These are phyloP conservation scores for Wickerhamomyces silvicola DNA, from an alignment of 805 yeast species.

Conservation along the genomic window DNA sequence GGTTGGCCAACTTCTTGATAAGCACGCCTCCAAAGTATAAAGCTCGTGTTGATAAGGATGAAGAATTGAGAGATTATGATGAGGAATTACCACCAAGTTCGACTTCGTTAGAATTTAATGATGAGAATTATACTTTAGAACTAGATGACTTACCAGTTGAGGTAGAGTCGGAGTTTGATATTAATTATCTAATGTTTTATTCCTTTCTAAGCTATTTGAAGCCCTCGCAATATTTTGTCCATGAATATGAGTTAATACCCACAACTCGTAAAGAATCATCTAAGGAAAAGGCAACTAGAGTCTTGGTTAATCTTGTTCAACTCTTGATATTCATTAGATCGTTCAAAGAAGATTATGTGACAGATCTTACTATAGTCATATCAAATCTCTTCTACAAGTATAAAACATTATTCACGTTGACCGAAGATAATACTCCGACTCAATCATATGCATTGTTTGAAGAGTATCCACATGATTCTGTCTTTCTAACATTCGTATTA, in stretches of 20 bases:
- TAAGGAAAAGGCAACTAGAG: constrained; percentile 11
- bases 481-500: constrained; percentile 5
- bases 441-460: constrained; percentile 1
- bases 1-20: constrained; percentile 8
- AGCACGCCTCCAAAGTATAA: constrained; percentile 10
- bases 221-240: constrained; percentile 14
- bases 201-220: constrained; percentile 12
- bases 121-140: constrained; percentile 6
- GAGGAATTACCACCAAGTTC: neutral
- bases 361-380: constrained; percentile 4
- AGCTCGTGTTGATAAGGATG: neutral
- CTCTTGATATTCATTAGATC: constrained; percentile 10
- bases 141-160: constrained; percentile 10
- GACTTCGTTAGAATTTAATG: neutral
- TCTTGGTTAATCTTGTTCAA: constrained; percentile 13
- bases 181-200: constrained; percentile 6
- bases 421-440: neutral
- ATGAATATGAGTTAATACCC: constrained; percentile 9
- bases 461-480: constrained; percentile 9
- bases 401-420: constrained; percentile 3
- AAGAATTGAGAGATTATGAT: constrained; percentile 5
- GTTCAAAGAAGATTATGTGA: constrained; percentile 1
- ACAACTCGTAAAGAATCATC: constrained; percentile 3
- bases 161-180: constrained; percentile 13
- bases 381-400: constrained; percentile 6